phyloP scores from a whole-genome alignment of 306 rosid species.

The Prinsepia uniflora region DNA sequence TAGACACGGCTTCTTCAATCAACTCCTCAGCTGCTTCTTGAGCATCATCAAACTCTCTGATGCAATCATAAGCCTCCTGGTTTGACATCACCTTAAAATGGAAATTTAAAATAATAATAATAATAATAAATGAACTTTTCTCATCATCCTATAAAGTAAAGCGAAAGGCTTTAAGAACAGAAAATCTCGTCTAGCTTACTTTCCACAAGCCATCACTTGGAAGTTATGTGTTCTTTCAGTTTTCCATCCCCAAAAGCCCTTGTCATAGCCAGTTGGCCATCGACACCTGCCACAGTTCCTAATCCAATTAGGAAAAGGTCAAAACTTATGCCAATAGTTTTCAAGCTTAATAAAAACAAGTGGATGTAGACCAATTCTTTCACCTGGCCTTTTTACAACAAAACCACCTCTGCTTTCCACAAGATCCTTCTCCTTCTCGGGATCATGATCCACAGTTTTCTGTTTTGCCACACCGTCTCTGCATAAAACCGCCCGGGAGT shows the following conservation, averaged over 20 bases:
- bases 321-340: not conserved
- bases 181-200: slow-evolving; percentile 16
- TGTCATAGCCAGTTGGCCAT: slow-evolving; percentile 62
- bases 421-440: slow-evolving; percentile 42
- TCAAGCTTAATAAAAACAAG: not conserved
- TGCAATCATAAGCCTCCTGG: slow-evolving; percentile 54
- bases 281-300: slow-evolving; percentile 60
- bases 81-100: slow-evolving; percentile 53
- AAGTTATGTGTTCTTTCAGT: slow-evolving; percentile 43
- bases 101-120: too few species aligned
- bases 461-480: slow-evolving; percentile 37
- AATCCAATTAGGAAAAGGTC: not conserved
- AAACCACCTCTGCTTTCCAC: slow-evolving; percentile 62
- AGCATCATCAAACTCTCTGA: slow-evolving; percentile 41
- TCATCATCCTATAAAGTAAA: not conserved
- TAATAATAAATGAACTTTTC: too few species aligned
- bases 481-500: slow-evolving; percentile 54
- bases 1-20: slow-evolving; percentile 35
- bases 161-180: not conserved
- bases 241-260: slow-evolving; percentile 58
- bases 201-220: slow-evolving; percentile 53
- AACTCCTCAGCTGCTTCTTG: slow-evolving; percentile 43
- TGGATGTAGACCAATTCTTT: not conserved
- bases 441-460: slow-evolving; percentile 54
- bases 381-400: slow-evolving; percentile 42